A percentile compares a stretch with the other conserved stretches of the same genome.
phyloP scores from a whole-genome alignment of 352 stramenopile genomes.

The Globisporangium carolinianum region DNA sequence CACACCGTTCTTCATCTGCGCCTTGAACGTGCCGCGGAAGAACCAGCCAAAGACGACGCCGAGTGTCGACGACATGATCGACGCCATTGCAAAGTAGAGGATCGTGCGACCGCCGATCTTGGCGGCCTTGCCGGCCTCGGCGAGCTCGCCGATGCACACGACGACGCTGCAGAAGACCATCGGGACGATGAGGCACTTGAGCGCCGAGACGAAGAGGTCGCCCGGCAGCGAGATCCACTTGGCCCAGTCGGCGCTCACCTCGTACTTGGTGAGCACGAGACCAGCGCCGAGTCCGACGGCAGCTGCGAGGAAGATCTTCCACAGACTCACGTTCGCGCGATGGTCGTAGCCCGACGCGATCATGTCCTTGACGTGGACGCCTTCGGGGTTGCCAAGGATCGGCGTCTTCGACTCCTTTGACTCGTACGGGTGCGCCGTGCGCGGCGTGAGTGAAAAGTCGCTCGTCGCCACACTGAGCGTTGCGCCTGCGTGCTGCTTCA shows the following conservation, averaged over 20 bases:
- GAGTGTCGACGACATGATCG: conserved; percentile 18
- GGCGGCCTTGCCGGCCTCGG: conserved; percentile 23
- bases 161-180: conserved; percentile 34
- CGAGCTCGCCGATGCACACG: conserved; percentile 22
- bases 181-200: conserved; percentile 37
- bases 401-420: no score
- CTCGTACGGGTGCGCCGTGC: no score
- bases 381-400: not conserved
- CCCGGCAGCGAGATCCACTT: conserved; percentile 27
- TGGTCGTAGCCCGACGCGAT: conserved; percentile 6
- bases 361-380: conserved; percentile 8
- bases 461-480: no score
- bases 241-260: conserved; percentile 11
- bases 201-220: conserved; percentile 28
- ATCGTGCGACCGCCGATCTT: conserved; percentile 25
- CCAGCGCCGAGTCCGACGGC: conserved; percentile 21
- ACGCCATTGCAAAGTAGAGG: conserved; percentile 19
- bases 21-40: conserved; percentile 17
- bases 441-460: no score
- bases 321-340: conserved; percentile 9
- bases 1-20: not conserved
- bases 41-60: conserved; percentile 20
- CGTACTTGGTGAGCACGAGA: conserved; percentile 16
- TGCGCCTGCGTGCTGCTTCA: no score
- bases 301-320: conserved; percentile 14